Evolutionary conservation across 345 rosid species (phyloP).

Genomic region (Raphanus raphanistrum): DNA sequence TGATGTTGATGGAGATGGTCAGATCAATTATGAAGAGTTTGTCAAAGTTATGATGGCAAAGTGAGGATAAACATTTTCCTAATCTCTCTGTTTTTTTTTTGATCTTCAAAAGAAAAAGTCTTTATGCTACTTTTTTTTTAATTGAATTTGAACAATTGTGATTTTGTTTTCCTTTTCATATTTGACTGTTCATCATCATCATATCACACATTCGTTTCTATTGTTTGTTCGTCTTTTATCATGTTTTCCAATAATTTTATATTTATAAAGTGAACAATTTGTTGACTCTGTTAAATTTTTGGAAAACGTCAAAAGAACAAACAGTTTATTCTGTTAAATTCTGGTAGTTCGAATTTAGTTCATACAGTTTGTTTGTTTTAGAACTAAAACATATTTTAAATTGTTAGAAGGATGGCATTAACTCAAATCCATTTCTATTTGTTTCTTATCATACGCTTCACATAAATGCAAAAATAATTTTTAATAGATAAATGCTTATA

Average conservation of each 20-base stretch:
- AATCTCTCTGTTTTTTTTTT: background rate
- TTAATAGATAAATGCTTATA: background rate
- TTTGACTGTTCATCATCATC: constrained; percentile 7
- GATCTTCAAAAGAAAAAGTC: background rate
- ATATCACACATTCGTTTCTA: background rate
- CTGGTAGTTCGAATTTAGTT: background rate
- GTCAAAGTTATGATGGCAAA: constrained; percentile 49
- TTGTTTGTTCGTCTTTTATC: background rate
- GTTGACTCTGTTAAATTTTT: background rate
- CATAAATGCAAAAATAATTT: background rate
- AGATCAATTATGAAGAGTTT: constrained; percentile 44
- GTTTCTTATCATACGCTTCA: background rate
- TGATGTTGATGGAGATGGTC: constrained; percentile 47
- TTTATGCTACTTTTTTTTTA: background rate
- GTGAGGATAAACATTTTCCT: constrained; percentile 22
- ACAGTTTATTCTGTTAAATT: background rate
- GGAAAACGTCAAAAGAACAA: background rate
- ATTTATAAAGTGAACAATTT: background rate
- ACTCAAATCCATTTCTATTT: background rate
- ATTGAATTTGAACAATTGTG: background rate
- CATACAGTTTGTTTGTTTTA: background rate
- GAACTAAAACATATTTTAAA: background rate
- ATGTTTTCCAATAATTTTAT: constrained; percentile 1
- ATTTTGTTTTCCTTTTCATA: background rate
- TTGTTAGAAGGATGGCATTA: background rate